Evolutionary conservation across 2,329 filamentous ascomycete genomes (phyloP).

Genomic region (Shiraia bambusicola): DNA sequence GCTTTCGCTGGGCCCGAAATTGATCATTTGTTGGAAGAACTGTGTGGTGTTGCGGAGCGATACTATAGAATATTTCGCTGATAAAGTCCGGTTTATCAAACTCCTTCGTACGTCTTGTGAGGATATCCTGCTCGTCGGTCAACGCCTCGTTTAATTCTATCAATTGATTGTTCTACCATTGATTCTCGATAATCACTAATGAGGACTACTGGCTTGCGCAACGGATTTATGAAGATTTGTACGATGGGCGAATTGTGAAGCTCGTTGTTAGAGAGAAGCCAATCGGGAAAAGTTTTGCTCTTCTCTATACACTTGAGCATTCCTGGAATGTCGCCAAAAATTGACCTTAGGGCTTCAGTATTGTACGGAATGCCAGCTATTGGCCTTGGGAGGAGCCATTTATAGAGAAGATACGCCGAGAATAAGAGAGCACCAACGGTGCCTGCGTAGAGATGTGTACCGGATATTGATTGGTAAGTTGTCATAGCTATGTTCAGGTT

Average conservation of each 20-base stretch:
- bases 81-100: constrained; percentile 47
- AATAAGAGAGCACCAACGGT: neutral
- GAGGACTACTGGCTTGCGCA: constrained; percentile 49
- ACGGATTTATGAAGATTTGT: constrained; percentile 52
- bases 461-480: too few relatives aligned
- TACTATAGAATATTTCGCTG: constrained; percentile 37
- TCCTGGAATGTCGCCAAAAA: constrained; percentile 49
- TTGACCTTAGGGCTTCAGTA: constrained; percentile 30
- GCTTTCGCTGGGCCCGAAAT: constrained; percentile 39
- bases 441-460: too few relatives aligned
- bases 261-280: constrained; percentile 6
- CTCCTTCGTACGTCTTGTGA: constrained; percentile 50
- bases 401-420: constrained; percentile 13
- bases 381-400: constrained; percentile 45
- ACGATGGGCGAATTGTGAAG: constrained; percentile 21
- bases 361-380: constrained; percentile 53
- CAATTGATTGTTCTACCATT: constrained; percentile 36
- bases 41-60: constrained; percentile 40
- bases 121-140: constrained; percentile 15
- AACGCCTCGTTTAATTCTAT: neutral
- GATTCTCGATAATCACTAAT: constrained; percentile 48
- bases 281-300: constrained; percentile 4
- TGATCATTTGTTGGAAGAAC: constrained; percentile 29
- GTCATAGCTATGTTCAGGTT: too few relatives aligned
- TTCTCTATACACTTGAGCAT: constrained; percentile 36